Evolutionary conservation across 169 alveolate species (phyloP), one percentile per base, ranked within the genome.

Genomic region (Blepharisma undulans): DNA sequence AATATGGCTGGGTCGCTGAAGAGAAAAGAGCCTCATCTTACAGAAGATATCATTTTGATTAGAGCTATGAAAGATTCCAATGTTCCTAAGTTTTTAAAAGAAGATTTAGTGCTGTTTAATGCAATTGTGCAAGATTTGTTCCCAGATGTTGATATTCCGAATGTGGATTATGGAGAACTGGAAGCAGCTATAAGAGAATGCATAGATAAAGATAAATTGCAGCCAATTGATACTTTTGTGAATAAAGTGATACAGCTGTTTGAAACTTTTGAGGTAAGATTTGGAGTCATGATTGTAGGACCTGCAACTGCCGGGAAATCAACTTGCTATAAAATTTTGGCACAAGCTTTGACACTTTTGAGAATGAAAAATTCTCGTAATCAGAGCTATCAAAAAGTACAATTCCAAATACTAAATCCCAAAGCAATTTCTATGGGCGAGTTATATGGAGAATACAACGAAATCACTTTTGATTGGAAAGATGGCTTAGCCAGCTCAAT

Each of bases 281-380:
- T 95, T 91, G 99, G 99, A 86, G 96, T 94, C 92, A 97, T 97
- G 99, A 93, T 97, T 80, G 99, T 97, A 7, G 99, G 99, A 22
- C 92, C 92, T 10, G 96, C 99, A 18, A 97, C 97, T 30, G 94
- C 97, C 14, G 99, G 99, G 48, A 97, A 97, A 87, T 94, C 98
- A 2, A 96, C 98, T 18, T 97, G 76, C 91, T 93, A 76, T 87
- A 92, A 92, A 89, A 71, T 93, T 12, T 92, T 97, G 18, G 97
- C 95, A 77, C 90, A 93, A 81, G 97, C 98, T 1, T 89, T 97
- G 93, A 88, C 96, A 0, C 72, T 91, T 10, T 88, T 97, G 6
- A 91, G 95, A 89, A 76, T 88, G 36, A 93, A 93, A n/a, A 90
- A 91, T 29, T 85, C 85, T 72, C 92, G 88, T 77, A 93, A 90